A percentile compares a stretch with the other conserved stretches of the same genome.
Conservation (phyloP, 2,329 filamentous ascomycete species). For the Chrysoporthe puriensis region DNA sequence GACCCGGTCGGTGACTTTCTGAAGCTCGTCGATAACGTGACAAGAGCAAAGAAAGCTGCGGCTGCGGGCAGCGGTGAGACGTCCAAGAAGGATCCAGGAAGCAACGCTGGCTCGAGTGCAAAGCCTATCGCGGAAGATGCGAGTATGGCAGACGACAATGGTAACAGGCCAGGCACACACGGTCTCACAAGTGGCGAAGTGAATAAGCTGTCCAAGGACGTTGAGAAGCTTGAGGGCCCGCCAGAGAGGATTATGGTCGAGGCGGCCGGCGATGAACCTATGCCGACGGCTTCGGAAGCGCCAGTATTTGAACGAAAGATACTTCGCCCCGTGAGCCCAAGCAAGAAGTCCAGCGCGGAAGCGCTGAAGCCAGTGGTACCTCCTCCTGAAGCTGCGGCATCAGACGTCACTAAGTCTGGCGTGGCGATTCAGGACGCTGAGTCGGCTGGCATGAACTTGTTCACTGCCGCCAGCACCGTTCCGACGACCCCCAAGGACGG, state of each 20-base stretch:
- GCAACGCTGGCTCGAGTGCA: not conserved
- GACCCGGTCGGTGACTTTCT: no score
- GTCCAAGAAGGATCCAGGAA: not conserved
- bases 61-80: not conserved
- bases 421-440: not conserved
- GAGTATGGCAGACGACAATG: not conserved
- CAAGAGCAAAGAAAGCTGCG: no score
- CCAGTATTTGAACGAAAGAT: no score
- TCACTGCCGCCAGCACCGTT: not conserved
- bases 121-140: not conserved
- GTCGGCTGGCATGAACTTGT: not conserved
- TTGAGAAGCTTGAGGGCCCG: not conserved
- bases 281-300: no score
- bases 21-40: no score
- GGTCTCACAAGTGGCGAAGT: not conserved
- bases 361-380: not conserved
- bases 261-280: no score
- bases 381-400: not conserved
- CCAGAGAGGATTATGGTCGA: no score
- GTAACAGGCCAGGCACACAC: not conserved
- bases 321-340: no score
- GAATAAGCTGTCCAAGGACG: not conserved
- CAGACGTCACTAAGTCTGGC: no score
- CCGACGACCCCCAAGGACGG: not conserved
- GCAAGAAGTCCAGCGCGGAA: no score